Evolutionary conservation across 2,329 filamentous ascomycete genomes (phyloP).

Genomic region (Aspergillus sp.): DNA sequence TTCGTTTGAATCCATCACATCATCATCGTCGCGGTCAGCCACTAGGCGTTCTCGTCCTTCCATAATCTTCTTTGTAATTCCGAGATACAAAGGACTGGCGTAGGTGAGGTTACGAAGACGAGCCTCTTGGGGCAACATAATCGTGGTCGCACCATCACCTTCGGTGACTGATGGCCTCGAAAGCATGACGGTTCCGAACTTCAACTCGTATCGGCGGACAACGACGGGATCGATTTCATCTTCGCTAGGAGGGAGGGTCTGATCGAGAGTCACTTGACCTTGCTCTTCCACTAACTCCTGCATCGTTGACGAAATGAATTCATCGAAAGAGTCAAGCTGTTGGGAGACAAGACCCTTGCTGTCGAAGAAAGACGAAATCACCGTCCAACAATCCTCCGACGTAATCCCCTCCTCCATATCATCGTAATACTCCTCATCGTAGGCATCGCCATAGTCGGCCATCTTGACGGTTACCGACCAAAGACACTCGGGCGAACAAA

Average conservation of each 20-base stretch:
- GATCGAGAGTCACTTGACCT: constrained; percentile 86
- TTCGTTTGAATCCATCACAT: constrained; percentile 53
- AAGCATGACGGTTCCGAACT: constrained; percentile 86
- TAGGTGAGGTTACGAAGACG: constrained; percentile 95
- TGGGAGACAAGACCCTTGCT: constrained; percentile 94
- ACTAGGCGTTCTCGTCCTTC: constrained; percentile 76
- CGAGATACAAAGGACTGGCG: constrained; percentile 84
- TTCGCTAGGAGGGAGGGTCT: constrained; percentile 75
- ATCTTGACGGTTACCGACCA: constrained; percentile 37
- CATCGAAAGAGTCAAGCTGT: constrained; percentile 97
- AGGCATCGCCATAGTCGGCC: constrained; percentile 62
- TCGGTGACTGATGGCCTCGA: constrained; percentile 90
- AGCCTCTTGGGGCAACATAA: constrained; percentile 90
- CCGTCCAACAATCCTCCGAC: constrained; percentile 96
- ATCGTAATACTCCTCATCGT: constrained; percentile 68
- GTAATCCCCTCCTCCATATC: constrained; percentile 75
- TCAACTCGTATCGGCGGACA: constrained; percentile 89
- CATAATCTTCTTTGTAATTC: constrained; percentile 80
- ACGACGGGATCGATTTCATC: constrained; percentile 75
- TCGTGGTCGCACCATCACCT: constrained; percentile 82
- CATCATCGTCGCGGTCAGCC: constrained; percentile 64
- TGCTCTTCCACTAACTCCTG: constrained; percentile 94
- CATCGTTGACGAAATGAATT: constrained; percentile 91
- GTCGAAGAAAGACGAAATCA: constrained; percentile 96
- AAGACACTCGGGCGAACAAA: constrained; percentile 9